These are phyloP conservation scores for Lepidium sativum DNA, from an alignment of 345 rosid species.

Conservation along the genomic window DNA sequence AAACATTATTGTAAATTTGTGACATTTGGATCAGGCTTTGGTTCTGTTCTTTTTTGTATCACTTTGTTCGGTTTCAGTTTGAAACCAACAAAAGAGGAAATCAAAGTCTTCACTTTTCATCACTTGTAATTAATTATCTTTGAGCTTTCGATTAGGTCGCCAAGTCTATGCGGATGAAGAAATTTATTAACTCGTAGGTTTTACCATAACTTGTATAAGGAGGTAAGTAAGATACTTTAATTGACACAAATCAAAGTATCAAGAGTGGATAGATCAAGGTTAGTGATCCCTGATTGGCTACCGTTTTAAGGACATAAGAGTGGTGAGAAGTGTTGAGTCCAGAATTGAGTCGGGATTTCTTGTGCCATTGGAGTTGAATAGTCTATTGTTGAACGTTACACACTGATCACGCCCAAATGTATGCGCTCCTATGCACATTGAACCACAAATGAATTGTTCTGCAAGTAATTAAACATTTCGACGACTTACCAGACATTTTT, in stretches of 20 bases:
- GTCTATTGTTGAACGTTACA: slow-evolving; percentile 20
- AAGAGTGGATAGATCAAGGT: slow-evolving; percentile 49
- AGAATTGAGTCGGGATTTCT: slow-evolving; percentile 44
- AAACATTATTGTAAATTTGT: slow-evolving; percentile 1
- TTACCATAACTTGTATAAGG: neutral
- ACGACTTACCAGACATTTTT: slow-evolving; percentile 19
- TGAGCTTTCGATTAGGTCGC: neutral
- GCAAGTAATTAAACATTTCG: neutral
- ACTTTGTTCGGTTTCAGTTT: too few species aligned
- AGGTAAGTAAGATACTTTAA: neutral
- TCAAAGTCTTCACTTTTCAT: neutral
- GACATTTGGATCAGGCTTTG: neutral
- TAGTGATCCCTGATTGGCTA: slow-evolving; percentile 10
- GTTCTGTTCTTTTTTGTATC: neutral
- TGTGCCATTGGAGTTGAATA: slow-evolving; percentile 39
- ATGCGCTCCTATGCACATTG: slow-evolving; percentile 42
- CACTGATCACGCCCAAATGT: slow-evolving; percentile 60
- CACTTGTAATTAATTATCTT: neutral
- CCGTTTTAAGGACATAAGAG: slow-evolving; percentile 57
- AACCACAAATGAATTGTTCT: neutral
- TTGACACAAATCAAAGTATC: neutral
- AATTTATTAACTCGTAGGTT: neutral
- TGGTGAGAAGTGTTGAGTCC: slow-evolving; percentile 32
- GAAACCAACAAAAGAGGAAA: neutral
- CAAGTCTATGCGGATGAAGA: neutral